phyloP scores from a whole-genome alignment of 164 flowering plant species.

The Vitis rotundifolia region DNA sequence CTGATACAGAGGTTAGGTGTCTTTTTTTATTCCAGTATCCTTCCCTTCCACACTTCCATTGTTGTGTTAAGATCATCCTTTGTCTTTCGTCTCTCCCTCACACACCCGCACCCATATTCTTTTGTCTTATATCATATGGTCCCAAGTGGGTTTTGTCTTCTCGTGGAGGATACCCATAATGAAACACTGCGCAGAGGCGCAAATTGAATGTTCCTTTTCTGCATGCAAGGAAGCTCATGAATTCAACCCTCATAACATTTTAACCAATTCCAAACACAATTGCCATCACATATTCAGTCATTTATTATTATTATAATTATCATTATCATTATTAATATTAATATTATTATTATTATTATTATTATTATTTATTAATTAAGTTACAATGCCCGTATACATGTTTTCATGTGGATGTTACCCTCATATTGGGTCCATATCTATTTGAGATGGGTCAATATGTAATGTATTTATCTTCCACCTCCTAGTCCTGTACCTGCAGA shows the following conservation, averaged over 20 bases:
- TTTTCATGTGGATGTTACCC: too few species aligned
- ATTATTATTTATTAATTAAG: too few species aligned
- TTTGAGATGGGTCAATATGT: too few species aligned
- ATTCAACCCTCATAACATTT: background rate
- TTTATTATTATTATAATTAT: too few species aligned
- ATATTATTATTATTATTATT: too few species aligned
- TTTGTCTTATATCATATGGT: constrained; percentile 5
- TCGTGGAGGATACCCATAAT: constrained; percentile 7
- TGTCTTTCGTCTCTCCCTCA: background rate
- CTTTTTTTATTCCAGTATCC: background rate
- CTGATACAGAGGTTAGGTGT: background rate
- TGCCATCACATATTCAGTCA: too few species aligned
- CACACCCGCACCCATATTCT: background rate
- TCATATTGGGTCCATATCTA: too few species aligned
- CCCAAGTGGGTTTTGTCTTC: constrained; percentile 10
- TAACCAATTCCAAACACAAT: too few species aligned
- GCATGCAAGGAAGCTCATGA: background rate
- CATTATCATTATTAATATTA: too few species aligned
- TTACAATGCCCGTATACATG: too few species aligned
- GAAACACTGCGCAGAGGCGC: constrained; percentile 3
- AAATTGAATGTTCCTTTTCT: constrained; percentile 13
- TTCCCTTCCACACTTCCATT: background rate
- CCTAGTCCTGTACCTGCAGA: too few species aligned
- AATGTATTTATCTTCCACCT: too few species aligned
- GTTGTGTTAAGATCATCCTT: background rate